Evolutionary conservation across 805 yeast genomes (phyloP), one percentile per base, ranked within the genome.

Genomic region (Nakazawaea wickerhamii): DNA sequence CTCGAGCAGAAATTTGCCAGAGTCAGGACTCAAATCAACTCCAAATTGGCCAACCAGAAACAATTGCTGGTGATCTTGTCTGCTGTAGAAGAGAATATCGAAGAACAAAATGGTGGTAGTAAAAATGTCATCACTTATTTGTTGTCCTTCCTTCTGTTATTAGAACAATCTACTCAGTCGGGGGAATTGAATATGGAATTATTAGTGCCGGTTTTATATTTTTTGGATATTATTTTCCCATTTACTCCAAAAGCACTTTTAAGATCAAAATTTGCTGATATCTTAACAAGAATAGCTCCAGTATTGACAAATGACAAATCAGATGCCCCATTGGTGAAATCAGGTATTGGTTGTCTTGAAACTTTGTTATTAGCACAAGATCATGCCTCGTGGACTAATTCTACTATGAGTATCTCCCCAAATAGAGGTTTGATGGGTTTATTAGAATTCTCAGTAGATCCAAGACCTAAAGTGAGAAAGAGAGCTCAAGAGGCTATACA

Each of bases 381-480:
- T 57, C 67, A 75, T 31, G 73, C 74, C 46, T 75, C 88, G 13
- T 93, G 99, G 99, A 67, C 64, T 44, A 73, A 73, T 50, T 60
- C 75, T 25, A 57, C 61, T 47, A 63, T 63, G 61, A 74, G 61
- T 48, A 68, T 69, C 46, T 76, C 84, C n/a, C 95, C 96, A 39
- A 77, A 75, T 56, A 77, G 95, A 69, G 96, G 93, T 33, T 64
- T 89, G 45, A 72, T 75, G 30, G 95, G 91, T 36, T 63, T 90
- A 46, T 63, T 90, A 46, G 88, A 85, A 58, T 70, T 88, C 48
- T 77, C 91, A 0, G 64, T 86, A 33, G 97, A 93, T 61, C 83
- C 84, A 36, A 77, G 98, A 58, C 99, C 99, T 28, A 93, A 93
- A 55, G 95, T 93, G 10, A 79, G 99, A 60, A 87, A 84, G 74